Percentiles rank a stretch among this genome's conserved stretches.
Conservation (phyloP, 257 asterid genomes). For the Solanum arcanum region DNA sequence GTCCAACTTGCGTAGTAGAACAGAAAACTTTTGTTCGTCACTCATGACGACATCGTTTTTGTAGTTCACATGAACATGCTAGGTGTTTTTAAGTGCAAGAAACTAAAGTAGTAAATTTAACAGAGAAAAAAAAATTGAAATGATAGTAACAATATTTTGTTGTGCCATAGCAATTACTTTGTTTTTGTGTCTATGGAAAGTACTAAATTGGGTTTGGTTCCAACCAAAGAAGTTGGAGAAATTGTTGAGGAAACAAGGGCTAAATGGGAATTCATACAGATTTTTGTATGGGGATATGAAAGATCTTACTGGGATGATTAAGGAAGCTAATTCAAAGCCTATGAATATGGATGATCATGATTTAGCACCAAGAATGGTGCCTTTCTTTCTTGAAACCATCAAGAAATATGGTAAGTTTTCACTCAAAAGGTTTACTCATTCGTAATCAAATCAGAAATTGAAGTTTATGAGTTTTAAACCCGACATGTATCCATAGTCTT, state of each 20-base stretch:
- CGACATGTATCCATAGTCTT: too few relatives aligned
- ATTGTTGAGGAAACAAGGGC: conserved; percentile 10
- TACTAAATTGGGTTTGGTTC: conserved; percentile 7
- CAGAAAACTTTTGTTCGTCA: not conserved
- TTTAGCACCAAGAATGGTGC: not conserved
- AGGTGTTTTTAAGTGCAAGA: not conserved
- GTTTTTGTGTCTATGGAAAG: not conserved
- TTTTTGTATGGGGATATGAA: conserved; percentile 11
- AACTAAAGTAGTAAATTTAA: not conserved
- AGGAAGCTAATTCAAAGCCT: conserved; percentile 2
- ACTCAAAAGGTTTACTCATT: too few relatives aligned
- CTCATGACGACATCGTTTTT: not conserved
- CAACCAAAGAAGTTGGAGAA: conserved; percentile 8
- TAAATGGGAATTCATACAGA: conserved; percentile 23
- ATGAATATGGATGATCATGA: not conserved
- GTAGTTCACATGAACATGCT: not conserved
- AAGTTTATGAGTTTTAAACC: too few relatives aligned
- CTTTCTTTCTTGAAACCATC: not conserved
- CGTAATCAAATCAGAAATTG: accelerated
- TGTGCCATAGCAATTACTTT: not conserved
- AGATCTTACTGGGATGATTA: not conserved
- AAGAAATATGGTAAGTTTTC: conserved; percentile 4
- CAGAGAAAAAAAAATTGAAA: not conserved
- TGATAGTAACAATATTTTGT: not conserved
- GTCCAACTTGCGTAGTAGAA: not conserved